Evolutionary conservation across 2,329 filamentous ascomycete genomes (phyloP), one percentile per base, ranked within the genome.

Genomic region (Arthrobotrys pseudoclavata): DNA sequence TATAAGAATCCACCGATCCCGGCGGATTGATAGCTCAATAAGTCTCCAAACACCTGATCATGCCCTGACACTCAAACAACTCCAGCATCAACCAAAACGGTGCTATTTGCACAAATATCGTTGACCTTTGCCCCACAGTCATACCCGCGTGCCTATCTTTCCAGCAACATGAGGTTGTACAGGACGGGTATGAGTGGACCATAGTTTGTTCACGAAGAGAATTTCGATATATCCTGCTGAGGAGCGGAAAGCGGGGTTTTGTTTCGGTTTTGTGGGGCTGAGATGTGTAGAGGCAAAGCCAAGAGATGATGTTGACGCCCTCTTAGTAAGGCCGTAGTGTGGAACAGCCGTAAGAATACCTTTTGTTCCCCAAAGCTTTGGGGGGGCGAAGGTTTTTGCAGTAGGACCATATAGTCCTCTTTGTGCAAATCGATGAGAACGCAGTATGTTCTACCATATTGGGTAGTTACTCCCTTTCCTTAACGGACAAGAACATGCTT

Each of bases 101-200:
- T 7, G 52, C 64, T 5, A 69, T 69, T n/a, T 69, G 64, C 10
- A 69, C 64, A 48, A 69, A 69, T 24, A 29, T 20, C n/a, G n/a
- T 69, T 1, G 64, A 52, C 45, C 50, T 57, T 24, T 69, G 64
- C 18, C 50, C 6, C 20, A 60, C 13, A 3, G 40, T 57, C 52
- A 69, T 47, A 1, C 50, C 52, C 6, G 3, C 24, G 20, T 47
- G 34, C 9, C 24, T 4, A 18, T 69, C 53, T 15, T 60, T 60
- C 64, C 64, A 69, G 53, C 50, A 69, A 40, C 64, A 69, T 24
- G 50, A 52, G 13, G 24, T 15, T 42, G 52, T 22, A 69, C 50
- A 4, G 64, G 64, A 13, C 52, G 64, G 2, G 52, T 48, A 13
- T 48, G 64, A 7, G 50, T 24, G n/a, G 34, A 9, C 64, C 64